These are phyloP conservation scores for Desmodesmus armatus DNA, from an alignment of 139 green algal genomes.

Conservation along the genomic window DNA sequence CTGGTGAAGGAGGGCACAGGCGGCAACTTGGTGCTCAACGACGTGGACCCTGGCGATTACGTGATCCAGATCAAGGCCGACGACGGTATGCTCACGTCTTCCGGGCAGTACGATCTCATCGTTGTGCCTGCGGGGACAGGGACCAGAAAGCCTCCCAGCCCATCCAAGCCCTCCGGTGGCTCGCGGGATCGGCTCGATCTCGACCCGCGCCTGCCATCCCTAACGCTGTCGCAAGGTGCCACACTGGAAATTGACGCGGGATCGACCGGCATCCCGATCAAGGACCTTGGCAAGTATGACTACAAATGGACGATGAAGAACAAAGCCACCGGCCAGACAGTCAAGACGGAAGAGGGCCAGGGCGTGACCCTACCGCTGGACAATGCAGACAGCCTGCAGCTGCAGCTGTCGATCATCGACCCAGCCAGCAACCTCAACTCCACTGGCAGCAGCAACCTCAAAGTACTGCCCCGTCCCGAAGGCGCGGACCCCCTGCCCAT, in stretches of 20 bases:
- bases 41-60: too few species aligned
- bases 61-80: too few species aligned
- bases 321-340: not conserved
- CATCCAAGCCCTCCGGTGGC: too few species aligned
- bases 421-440: not conserved
- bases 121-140: too few species aligned
- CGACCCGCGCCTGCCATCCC: conserved; percentile 39
- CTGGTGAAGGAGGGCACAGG: too few species aligned
- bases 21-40: too few species aligned
- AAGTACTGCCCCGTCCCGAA: conserved; percentile 1
- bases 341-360: conserved; percentile 22
- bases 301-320: conserved; percentile 21
- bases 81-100: too few species aligned
- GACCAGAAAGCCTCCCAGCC: too few species aligned
- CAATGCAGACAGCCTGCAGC: conserved; percentile 8
- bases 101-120: too few species aligned
- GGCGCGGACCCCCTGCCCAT: not conserved
- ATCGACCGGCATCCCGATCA: conserved; percentile 25
- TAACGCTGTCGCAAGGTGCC: conserved; percentile 30
- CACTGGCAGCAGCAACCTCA: conserved; percentile 25
- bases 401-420: conserved; percentile 19
- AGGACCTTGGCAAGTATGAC: not conserved
- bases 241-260: conserved; percentile 29
- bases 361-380: not conserved
- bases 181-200: not conserved